A percentile compares a stretch with the other conserved stretches of the same genome.
phyloP scores from a whole-genome alignment of 1,284 basidiomycete species.

The Marasmius sp. region DNA sequence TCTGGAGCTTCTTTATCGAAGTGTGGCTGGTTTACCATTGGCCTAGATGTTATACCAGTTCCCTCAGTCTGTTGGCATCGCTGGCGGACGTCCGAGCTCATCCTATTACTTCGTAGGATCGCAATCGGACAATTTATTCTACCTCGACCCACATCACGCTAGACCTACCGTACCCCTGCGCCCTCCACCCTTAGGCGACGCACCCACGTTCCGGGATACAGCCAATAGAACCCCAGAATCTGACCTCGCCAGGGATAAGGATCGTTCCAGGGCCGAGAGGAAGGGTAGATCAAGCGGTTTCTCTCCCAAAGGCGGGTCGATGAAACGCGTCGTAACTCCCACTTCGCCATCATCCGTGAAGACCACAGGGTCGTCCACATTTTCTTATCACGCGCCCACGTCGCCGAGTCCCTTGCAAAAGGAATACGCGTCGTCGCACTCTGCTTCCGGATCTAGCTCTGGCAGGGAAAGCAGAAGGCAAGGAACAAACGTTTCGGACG shows the following conservation, averaged over 20 bases:
- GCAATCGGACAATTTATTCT: conserved; percentile 89
- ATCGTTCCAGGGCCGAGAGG: neutral
- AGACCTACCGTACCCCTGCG: conserved; percentile 80
- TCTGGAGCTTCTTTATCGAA: neutral
- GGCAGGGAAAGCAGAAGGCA: conserved; percentile 18
- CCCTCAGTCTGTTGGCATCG: conserved; percentile 94
- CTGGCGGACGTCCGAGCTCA: conserved; percentile 91
- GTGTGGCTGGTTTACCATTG: neutral
- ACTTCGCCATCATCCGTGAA: conserved; percentile 56
- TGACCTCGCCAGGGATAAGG: neutral
- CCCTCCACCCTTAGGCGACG: conserved; percentile 31
- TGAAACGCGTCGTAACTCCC: conserved; percentile 24
- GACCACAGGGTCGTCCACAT: conserved; percentile 44
- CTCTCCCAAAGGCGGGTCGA: neutral
- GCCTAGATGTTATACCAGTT: conserved; percentile 82
- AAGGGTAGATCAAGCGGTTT: neutral
- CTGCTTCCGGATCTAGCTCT: conserved; percentile 36
- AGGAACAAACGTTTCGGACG: conserved; percentile 15
- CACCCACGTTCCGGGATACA: neutral
- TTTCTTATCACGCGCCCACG: conserved; percentile 51
- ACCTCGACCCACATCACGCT: conserved; percentile 94
- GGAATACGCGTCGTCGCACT: conserved; percentile 45
- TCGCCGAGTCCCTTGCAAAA: conserved; percentile 63
- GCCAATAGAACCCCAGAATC: neutral
- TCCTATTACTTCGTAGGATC: conserved; percentile 97